These are phyloP conservation scores for Clonostachys sp. DNA, from an alignment of 2,329 filamentous ascomycete genomes.

Conservation along the genomic window DNA sequence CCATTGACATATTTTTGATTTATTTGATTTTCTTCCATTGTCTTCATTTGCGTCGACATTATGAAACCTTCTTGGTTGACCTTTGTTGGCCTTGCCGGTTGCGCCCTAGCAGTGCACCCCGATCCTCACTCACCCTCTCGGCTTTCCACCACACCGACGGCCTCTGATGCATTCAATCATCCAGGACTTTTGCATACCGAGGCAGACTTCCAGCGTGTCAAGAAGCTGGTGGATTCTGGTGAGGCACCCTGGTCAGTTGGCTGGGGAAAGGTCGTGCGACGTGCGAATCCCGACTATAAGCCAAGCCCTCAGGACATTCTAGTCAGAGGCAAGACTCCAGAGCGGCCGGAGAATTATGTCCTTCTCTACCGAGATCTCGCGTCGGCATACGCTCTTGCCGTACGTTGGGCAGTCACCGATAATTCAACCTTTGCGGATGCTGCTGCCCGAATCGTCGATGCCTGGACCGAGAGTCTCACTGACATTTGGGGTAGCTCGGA, in stretches of 20 bases:
- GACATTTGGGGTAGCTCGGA: constrained; percentile 25
- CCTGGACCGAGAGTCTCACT: constrained; percentile 26
- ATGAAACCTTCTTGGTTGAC: no score
- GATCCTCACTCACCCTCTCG: no score
- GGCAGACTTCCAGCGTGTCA: constrained; percentile 31
- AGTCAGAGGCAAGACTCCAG: constrained; percentile 19
- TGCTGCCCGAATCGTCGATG: constrained; percentile 26
- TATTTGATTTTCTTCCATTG: no score
- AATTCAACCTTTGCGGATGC: constrained; percentile 27
- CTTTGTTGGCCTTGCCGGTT: no score
- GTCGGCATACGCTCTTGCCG: constrained; percentile 27
- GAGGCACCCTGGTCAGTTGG: constrained; percentile 25
- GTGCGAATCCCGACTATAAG: constrained; percentile 19
- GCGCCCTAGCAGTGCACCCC: background rate
- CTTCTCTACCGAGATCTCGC: constrained; percentile 6
- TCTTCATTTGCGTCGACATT: no score
- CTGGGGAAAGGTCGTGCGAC: constrained; percentile 23
- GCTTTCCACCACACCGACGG: background rate
- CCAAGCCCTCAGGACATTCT: constrained; percentile 19
- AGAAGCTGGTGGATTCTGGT: constrained; percentile 21
- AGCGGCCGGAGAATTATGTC: background rate
- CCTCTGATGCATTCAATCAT: background rate
- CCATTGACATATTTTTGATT: no score
- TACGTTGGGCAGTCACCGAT: constrained; percentile 33
- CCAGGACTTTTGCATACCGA: constrained; percentile 21